Evolutionary conservation across 495 filamentous ascomycete species (phyloP).

Genomic region (Tuber indicum): DNA sequence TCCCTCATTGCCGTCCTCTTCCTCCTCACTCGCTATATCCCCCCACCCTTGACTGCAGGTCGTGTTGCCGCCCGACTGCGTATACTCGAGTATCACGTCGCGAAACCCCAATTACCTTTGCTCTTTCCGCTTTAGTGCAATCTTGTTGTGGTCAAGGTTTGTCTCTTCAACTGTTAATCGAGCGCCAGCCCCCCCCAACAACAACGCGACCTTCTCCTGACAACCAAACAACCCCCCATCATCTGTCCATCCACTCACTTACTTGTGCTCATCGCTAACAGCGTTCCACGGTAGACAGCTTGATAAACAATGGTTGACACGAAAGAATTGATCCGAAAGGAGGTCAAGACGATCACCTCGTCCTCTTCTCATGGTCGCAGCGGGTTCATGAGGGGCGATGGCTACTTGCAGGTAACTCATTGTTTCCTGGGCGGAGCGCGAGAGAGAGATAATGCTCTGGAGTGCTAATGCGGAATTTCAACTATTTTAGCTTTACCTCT

Average conservation of each 20-base stretch:
- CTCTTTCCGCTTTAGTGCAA: neutral
- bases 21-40: slow-evolving; percentile 19
- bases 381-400: slow-evolving; percentile 22
- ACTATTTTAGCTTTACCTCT: slow-evolving; percentile 36
- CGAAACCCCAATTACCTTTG: neutral
- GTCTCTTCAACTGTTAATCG: slow-evolving; percentile 17
- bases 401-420: slow-evolving; percentile 33
- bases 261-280: slow-evolving; percentile 22
- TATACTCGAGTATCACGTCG: neutral
- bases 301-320: slow-evolving; percentile 25
- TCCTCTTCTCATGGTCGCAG: slow-evolving; percentile 24
- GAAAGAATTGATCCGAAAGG: slow-evolving; percentile 36
- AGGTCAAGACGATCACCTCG: slow-evolving; percentile 30
- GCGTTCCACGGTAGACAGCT: slow-evolving; percentile 1
- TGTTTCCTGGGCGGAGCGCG: slow-evolving; percentile 6
- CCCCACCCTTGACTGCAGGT: neutral
- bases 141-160: slow-evolving; percentile 16
- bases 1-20: slow-evolving; percentile 19
- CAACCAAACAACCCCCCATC: slow-evolving; percentile 24
- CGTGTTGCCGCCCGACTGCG: neutral
- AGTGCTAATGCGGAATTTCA: slow-evolving; percentile 14
- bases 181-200: neutral
- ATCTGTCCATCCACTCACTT: slow-evolving; percentile 12
- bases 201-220: slow-evolving; percentile 26
- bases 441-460: slow-evolving; percentile 15